Evolutionary conservation across 1,139 yeast genomes (phyloP).

Genomic region (Citeromyces hawaiiensis): DNA sequence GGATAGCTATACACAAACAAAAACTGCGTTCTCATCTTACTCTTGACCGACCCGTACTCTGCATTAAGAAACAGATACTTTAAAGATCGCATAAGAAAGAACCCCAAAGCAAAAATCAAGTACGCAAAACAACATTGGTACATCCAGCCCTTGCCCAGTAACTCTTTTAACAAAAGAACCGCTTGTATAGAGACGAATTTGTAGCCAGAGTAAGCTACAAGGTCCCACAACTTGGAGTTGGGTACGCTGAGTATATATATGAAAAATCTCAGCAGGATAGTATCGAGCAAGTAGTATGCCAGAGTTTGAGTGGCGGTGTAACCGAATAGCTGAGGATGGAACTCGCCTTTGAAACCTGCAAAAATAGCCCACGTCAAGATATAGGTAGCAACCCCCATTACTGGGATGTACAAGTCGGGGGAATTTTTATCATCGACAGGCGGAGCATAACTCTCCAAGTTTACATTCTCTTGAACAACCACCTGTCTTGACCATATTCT

Average conservation of each 20-base stretch:
- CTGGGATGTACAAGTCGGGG: constrained; percentile 92
- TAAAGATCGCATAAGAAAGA: constrained; percentile 73
- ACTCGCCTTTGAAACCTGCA: constrained; percentile 80
- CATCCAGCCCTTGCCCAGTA: constrained; percentile 18
- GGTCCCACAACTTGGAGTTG: constrained; percentile 57
- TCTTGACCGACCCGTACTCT: constrained; percentile 31
- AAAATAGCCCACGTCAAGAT: constrained; percentile 74
- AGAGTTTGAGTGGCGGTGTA: constrained; percentile 82
- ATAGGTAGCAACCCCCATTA: constrained; percentile 86
- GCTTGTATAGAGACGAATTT: constrained; percentile 74
- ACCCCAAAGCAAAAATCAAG: constrained; percentile 41
- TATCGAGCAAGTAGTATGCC: constrained; percentile 70
- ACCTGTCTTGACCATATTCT: constrained; percentile 54
- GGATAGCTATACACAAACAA: constrained; percentile 77
- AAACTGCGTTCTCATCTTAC: constrained; percentile 73
- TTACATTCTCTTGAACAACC: constrained; percentile 12
- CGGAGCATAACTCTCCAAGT: constrained; percentile 43
- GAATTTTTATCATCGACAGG: constrained; percentile 83
- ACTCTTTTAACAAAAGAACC: constrained; percentile 32
- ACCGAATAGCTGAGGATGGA: constrained; percentile 89
- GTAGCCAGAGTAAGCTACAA: constrained; percentile 86
- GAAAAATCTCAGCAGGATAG: constrained; percentile 45
- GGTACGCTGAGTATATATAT: constrained; percentile 43
- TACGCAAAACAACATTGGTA: constrained; percentile 10
- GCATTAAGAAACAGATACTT: constrained; percentile 61